Evolutionary conservation across 2,329 filamentous ascomycete species (phyloP), one percentile per base, ranked within the genome.

Genomic region (Pyrenophora teres): DNA sequence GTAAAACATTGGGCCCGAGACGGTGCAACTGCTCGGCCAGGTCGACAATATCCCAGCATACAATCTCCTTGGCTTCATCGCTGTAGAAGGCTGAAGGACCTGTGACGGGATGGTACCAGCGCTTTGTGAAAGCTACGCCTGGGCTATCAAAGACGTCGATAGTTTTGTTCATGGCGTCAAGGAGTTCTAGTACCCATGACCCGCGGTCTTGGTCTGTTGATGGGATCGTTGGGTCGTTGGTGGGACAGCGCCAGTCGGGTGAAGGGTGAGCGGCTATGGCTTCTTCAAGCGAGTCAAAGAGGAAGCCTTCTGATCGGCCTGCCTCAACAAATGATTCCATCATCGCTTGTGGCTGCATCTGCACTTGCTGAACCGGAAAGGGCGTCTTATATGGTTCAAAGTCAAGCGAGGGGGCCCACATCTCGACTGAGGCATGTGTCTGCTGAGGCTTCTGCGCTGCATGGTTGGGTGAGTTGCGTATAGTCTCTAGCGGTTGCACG

Each of bases 131-230:
- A 1, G 23, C 30, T 15, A 21, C 2, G 16, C 25, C 37, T 12
- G 23, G 23, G 2, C 18, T 43, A 30, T 48, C 46, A 12, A 37
- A 13, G 3, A 46, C 40, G 15, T 47, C 16, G 13, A 18, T 5
- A 3, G 40, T 6, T 16, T 54, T 54, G 36, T 45, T 50, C 9
- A 56, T n/a, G 15, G 46, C 46, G 18, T 25, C n/a, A 4, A 56
- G 21, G 6, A 56, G 50, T 10, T 33, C 32, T n/a, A 10, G 12
- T n/a, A 46, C 32, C 36, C 39, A 56, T 31, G 36, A 2, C 9
- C 31, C 30, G 32, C 51, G 47, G 12, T 48, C 32, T 1, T 5
- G 4, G 18, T 46, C 23, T 19, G 39, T 51, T 3, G 27, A 12
- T 21, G 54, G 51, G 13, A 54, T 35, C 0, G 42, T 54, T 6